phyloP scores from a whole-genome alignment of 2,329 filamentous ascomycete species.

The Pseudocercospora cruenta region DNA sequence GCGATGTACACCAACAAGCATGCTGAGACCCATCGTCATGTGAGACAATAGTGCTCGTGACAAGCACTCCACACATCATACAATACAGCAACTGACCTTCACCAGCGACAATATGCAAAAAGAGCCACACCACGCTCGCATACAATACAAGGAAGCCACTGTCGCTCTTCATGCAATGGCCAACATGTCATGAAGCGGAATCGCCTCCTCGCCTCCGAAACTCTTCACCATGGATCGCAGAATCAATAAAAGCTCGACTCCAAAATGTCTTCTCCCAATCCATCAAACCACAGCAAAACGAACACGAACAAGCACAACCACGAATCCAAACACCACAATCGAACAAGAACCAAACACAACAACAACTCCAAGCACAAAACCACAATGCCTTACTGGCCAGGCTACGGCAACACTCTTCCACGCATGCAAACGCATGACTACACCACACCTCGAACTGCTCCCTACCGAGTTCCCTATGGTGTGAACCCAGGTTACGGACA shows the following conservation, averaged over 20 bases:
- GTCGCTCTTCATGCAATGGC: not conserved
- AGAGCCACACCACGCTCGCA: not conserved
- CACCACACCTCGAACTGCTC: not conserved
- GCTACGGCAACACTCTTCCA: not conserved
- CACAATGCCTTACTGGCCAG: not conserved
- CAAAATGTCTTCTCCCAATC: not conserved
- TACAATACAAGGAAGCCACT: not conserved
- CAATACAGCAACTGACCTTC: not conserved
- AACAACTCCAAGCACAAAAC: not conserved
- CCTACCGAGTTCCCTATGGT: not conserved
- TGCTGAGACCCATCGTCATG: not conserved
- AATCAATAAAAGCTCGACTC: not conserved
- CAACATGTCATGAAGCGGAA: not conserved
- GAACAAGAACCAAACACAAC: not conserved
- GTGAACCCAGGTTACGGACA: not conserved
- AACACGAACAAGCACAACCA: not conserved
- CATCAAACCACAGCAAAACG: not conserved
- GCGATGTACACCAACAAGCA: not conserved
- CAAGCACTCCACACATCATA: not conserved
- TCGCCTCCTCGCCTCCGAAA: not conserved
- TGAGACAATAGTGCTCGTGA: not conserved
- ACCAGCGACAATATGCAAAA: slow-evolving; percentile 2
- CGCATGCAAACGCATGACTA: not conserved
- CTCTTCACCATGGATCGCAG: not conserved
- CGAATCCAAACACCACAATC: not conserved